phyloP scores from a whole-genome alignment of 306 rosid species.

The Cajanus cajan region DNA sequence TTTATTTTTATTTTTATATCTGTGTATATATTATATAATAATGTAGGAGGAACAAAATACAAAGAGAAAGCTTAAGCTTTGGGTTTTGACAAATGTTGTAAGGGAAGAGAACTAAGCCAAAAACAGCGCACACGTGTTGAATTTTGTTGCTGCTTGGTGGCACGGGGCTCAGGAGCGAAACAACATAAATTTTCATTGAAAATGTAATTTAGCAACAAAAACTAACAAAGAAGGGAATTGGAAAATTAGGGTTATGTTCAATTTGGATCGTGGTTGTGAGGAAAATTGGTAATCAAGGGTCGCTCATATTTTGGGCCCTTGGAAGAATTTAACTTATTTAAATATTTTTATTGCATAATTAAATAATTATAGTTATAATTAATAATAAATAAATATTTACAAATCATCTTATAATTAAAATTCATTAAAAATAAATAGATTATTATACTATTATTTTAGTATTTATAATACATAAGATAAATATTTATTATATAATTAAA shows the following conservation, averaged over 20 bases:
- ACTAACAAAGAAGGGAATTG: not conserved
- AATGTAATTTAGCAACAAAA: not conserved
- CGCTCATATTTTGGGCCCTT: not conserved
- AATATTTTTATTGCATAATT: too few species aligned
- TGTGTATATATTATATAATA: not conserved
- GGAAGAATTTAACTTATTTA: too few species aligned
- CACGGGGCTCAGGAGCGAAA: not conserved
- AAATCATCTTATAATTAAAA: too few species aligned
- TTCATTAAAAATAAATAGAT: too few species aligned
- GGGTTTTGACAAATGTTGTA: conserved; percentile 29
- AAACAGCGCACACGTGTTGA: conserved; percentile 24
- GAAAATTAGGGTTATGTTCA: conserved; percentile 1
- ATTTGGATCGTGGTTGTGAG: not conserved
- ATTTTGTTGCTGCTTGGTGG: conserved; percentile 5
- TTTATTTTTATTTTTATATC: not conserved
- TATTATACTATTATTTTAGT: too few species aligned
- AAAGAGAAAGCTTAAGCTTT: not conserved
- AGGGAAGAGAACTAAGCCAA: not conserved
- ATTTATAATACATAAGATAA: too few species aligned
- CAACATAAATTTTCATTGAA: not conserved
- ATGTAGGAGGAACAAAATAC: not conserved
- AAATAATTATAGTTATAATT: too few species aligned
- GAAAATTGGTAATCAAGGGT: not conserved
- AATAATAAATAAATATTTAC: too few species aligned
- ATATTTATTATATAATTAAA: too few species aligned